Evolutionary conservation across 2,329 filamentous ascomycete species (phyloP), one percentile per base, ranked within the genome.

Genomic region (Sarocladium kiliense): DNA sequence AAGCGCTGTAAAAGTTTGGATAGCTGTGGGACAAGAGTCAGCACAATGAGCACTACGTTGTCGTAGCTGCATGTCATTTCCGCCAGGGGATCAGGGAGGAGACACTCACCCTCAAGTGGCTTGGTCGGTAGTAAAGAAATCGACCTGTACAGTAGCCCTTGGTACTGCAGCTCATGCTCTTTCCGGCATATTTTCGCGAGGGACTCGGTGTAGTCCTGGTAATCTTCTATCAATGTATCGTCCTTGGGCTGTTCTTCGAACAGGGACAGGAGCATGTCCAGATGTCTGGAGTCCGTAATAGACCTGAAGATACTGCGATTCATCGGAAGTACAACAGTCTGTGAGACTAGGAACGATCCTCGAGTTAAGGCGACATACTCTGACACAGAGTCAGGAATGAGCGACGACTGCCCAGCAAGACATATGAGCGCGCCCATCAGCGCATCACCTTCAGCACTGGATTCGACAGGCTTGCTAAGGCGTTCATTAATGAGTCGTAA

Each of bases 361-460:
- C 69, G 63, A 7, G 65, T 60, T 62, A 72, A 70, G 49, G 66
- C 60, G 2, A 73, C 45, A 39, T 72, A 74, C 53, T 74, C 71
- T 19, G 58, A 59, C 67, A 74, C 72, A 49, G 70, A 37, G 10
- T 72, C 67, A 2, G 65, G 60, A 62, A 74, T 64, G 39, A 71
- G 66, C 0, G 63, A 65, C 2, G 70, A 65, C 54, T 73, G 71
- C 18, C 70, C 68, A 2, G 65, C 57, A 5, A 73, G 63, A 2
- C 70, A 68, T 26, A 73, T 56, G 23, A 70, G 60, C 3, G 71
- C 60, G 11, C 64, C 71, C 53, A 68, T 68, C 5, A 70, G 58
- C 11, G 70, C 71, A 58, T 74, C 71, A 12, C 63, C 66, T n/a
- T 70, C 67, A 12, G 63, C 62, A 1, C 57, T 54, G 4, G 61